These are phyloP conservation scores for Debaryomyces nepalensis DNA, from an alignment of 1,139 yeast species.

Conservation along the genomic window DNA sequence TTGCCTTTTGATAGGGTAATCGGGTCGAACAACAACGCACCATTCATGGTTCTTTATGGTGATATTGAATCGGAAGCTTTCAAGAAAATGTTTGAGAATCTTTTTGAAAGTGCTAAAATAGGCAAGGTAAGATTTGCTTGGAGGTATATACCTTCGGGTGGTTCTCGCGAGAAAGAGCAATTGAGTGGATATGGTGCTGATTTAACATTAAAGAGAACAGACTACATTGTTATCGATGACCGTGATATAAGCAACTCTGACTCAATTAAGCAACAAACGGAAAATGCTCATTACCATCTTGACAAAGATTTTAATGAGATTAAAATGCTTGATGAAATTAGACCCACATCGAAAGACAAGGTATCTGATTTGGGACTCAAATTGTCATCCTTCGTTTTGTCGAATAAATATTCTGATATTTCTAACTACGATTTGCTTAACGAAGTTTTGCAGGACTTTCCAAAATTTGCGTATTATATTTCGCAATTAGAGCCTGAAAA, in stretches of 20 bases:
- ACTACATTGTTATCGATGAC: constrained; percentile 67
- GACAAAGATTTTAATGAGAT: constrained; percentile 17
- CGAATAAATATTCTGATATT: constrained; percentile 28
- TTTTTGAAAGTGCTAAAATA: constrained; percentile 60
- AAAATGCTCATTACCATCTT: constrained; percentile 10
- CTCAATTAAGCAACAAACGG: background rate
- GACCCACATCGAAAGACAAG: constrained; percentile 31
- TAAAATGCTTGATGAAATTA: constrained; percentile 25
- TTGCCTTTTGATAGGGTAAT: constrained; percentile 63
- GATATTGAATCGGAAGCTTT: constrained; percentile 54
- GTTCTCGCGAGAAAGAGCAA: constrained; percentile 29
- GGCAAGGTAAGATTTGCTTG: constrained; percentile 78
- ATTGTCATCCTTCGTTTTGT: constrained; percentile 48
- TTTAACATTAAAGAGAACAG: constrained; percentile 63
- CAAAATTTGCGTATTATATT: constrained; percentile 47
- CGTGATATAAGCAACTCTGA: constrained; percentile 34
- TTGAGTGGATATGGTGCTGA: constrained; percentile 73
- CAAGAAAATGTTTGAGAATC: constrained; percentile 57
- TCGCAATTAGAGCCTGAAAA: constrained; percentile 21
- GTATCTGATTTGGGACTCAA: constrained; percentile 48
- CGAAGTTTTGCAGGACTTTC: constrained; percentile 52
- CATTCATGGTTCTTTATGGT: constrained; percentile 53
- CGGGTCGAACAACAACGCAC: constrained; percentile 50
- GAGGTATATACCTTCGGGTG: constrained; percentile 59
- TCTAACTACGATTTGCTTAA: constrained; percentile 39